Evolutionary conservation across 768 basidiomycete genomes (phyloP).

Genomic region (Auriculariales sp.): DNA sequence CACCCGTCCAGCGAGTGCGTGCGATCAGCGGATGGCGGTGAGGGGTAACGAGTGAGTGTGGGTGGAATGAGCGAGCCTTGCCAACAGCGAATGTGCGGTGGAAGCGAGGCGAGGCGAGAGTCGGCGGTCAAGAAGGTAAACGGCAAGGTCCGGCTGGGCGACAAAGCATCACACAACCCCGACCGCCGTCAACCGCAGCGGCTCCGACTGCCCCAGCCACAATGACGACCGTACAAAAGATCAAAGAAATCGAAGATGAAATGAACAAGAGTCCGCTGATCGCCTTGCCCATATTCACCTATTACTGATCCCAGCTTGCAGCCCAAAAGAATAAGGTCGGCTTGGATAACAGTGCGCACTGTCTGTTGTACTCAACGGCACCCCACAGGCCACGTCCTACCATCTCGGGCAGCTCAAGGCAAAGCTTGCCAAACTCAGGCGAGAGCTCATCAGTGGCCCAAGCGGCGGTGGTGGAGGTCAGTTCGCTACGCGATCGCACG

Average conservation of each 20-base stretch:
- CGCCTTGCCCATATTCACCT: too few relatives aligned
- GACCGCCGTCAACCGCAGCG: neutral
- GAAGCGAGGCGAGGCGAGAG: conserved; percentile 14
- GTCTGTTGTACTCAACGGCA: too few relatives aligned
- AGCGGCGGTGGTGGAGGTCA: conserved; percentile 63
- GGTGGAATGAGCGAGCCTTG: too few relatives aligned
- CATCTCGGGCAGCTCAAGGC: conserved; percentile 95
- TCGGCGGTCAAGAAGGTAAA: conserved; percentile 5
- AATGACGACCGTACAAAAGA: conserved; percentile 88
- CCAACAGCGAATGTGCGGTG: conserved; percentile 8
- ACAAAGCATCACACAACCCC: neutral
- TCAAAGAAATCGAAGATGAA: conserved; percentile 96
- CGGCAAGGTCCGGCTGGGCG: too few relatives aligned
- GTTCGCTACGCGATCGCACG: neutral
- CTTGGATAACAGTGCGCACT: too few relatives aligned
- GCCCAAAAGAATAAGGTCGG: conserved; percentile 94
- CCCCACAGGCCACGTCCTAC: conserved; percentile 91
- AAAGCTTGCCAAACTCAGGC: conserved; percentile 90
- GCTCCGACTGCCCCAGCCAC: conserved; percentile 14
- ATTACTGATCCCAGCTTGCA: too few relatives aligned
- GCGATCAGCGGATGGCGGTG: neutral
- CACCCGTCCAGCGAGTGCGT: conserved; percentile 20
- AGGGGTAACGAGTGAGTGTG: conserved; percentile 1
- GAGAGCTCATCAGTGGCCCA: conserved; percentile 77
- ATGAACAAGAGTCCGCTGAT: conserved; percentile 21